Conservation (phyloP, 108 stramenopile genomes). For the Schizochytrium sp. region DNA sequence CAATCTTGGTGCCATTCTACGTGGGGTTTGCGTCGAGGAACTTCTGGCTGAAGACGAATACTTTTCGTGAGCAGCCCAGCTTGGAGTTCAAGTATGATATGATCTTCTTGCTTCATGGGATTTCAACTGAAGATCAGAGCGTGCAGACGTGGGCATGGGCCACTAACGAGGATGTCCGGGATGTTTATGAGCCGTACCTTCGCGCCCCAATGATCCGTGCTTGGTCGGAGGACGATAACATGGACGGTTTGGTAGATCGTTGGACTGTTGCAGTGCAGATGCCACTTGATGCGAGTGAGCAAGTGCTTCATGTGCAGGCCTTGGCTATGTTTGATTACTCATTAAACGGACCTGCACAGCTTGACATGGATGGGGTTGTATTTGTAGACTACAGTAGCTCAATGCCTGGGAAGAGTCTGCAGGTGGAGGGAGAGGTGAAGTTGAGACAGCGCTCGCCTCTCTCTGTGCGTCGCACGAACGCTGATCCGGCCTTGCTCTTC, state of each 20-base stretch:
- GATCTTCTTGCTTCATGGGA: conserved; percentile 24
- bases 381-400: conserved; percentile 42
- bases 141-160: conserved; percentile 49
- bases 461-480: conserved; percentile 22
- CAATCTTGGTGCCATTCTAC: conserved; percentile 25
- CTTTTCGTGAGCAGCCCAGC: not conserved
- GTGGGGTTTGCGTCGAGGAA: conserved; percentile 30
- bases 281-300: conserved; percentile 31
- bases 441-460: conserved; percentile 23
- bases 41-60: conserved; percentile 25
- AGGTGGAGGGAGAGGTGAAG: conserved; percentile 42
- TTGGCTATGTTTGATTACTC: conserved; percentile 25
- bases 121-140: not conserved
- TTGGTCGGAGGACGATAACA: conserved; percentile 28
- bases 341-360: not conserved
- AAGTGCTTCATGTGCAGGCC: conserved; percentile 52
- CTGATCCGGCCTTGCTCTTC: not conserved
- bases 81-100: conserved; percentile 60
- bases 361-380: conserved; percentile 42
- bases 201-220: conserved; percentile 53
- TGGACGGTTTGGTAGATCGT: not conserved
- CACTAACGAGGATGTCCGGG: conserved; percentile 20
- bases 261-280: conserved; percentile 30
- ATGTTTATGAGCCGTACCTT: conserved; percentile 46
- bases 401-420: conserved; percentile 14